A percentile compares a stretch with the other conserved stretches of the same genome.
These are phyloP conservation scores for Castanea crenata DNA, from an alignment of 306 rosid genomes.

Conservation along the genomic window DNA sequence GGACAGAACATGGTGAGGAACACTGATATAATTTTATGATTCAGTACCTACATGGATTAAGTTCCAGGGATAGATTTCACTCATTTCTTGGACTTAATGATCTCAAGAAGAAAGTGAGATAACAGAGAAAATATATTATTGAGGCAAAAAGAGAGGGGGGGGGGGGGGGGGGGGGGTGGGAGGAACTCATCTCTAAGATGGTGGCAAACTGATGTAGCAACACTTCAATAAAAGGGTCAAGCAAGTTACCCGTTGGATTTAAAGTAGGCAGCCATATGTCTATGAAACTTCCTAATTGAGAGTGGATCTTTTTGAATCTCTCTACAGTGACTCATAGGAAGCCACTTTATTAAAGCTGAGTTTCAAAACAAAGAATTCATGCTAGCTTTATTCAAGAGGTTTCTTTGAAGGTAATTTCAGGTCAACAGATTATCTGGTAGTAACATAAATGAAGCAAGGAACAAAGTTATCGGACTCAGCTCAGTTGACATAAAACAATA, in stretches of 20 bases:
- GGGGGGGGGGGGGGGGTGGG: no score
- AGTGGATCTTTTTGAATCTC: not conserved
- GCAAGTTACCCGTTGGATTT: no score
- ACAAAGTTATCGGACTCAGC: not conserved
- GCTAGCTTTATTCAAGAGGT: not conserved
- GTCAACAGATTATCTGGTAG: not conserved
- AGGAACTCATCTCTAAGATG: no score
- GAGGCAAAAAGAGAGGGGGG: no score
- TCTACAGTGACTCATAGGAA: not conserved
- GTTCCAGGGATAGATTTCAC: not conserved
- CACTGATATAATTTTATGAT: not conserved
- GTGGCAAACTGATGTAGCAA: no score
- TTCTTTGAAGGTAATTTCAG: not conserved
- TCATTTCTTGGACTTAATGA: no score
- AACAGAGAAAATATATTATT: no score
- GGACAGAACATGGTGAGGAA: not conserved
- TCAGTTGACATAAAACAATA: not conserved
- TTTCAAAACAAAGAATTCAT: not conserved
- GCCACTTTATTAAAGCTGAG: not conserved
- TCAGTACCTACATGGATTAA: not conserved
- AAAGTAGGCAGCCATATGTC: no score
- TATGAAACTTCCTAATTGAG: no score
- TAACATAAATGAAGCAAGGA: not conserved
- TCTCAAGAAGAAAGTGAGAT: no score
- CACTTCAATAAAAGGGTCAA: no score